Base-by-base conservation (phyloP, 1,284 basidiomycete genomes). In the Puccinia hordei region DNA sequence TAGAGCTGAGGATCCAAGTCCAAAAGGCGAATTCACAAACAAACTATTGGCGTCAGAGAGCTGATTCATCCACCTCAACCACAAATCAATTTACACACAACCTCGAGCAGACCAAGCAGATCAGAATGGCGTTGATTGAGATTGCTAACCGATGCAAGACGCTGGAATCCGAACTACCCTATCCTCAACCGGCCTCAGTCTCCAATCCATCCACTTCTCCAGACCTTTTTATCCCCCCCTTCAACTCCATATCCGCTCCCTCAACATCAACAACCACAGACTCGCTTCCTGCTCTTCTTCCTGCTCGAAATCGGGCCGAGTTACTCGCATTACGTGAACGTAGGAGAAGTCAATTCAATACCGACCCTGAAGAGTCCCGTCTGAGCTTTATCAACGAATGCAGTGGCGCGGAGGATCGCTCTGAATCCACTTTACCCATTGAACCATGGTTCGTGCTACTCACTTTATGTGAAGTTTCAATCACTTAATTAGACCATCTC, bases 381-480 rank as follows among this genome's bases (percentile, higher is more conserved):
- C 24, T 76, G 8, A 65, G 73, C 44, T 76, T 76, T 38, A 76
- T 76, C 3, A 44, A 76, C 27, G 59, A 76, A 65, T 76, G 59
- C 41, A 65, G 61, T 17, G 59, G 57, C 24, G 33, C 38, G 12
- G 73, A 76, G 27, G 73, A 76, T 57, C 22, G 51, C 49, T 73
- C 69, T 44, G 65, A 68, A 68, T 38, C 69, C 4, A 73, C 69
- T 72, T 22, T 53, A 30, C 71, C n/a, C 30, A 46, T 57, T 30
- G 71, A 73, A 57, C 33, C 51, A 33, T 55, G 69, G 69, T 72
- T 27, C 33, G 69, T 51, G 17, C 49, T 51, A 17, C 22, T 15
- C 49, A 51, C 38, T 41, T 12, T 41, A 41, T 41, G 38, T 41
- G 38, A 12, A 41, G 38, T 41, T 41, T 12, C 38, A 41, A 41